Conservation (phyloP, 179 eudicot genomes). For the Heliamphora pulchella region DNA sequence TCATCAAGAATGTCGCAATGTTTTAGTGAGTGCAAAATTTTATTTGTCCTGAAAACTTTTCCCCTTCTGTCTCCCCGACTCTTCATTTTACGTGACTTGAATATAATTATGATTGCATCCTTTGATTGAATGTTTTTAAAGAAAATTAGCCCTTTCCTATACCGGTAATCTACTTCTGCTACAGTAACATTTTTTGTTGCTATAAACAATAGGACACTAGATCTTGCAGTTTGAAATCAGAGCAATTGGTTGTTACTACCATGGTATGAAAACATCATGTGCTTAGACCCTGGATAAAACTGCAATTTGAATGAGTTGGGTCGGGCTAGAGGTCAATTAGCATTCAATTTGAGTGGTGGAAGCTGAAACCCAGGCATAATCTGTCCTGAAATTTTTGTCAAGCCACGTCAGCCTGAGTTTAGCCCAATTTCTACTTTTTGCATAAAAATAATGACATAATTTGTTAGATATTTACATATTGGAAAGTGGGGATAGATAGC, state of each 20-base stretch:
- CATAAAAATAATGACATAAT: too few species aligned
- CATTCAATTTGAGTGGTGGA: too few species aligned
- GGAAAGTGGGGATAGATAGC: too few species aligned
- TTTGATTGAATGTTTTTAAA: neutral
- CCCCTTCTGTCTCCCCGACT: neutral
- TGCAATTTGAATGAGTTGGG: neutral
- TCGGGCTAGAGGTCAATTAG: neutral
- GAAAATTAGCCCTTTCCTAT: neutral
- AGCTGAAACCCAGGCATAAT: too few species aligned
- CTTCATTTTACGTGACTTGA: neutral
- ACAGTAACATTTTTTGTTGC: neutral
- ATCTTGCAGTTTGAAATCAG: neutral
- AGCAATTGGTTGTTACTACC: too few species aligned
- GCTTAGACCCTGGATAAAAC: neutral
- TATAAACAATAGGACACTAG: neutral
- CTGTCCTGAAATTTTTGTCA: too few species aligned
- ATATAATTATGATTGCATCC: neutral
- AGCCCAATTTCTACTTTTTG: too few species aligned
- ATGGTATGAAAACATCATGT: neutral
- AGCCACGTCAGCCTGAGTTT: too few species aligned
- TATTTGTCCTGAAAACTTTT: neutral
- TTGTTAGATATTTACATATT: too few species aligned
- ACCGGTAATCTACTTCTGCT: neutral
- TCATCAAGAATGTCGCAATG: conserved; percentile 85
- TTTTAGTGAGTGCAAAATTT: conserved; percentile 55